Percentiles rank a stretch among this genome's conserved stretches.
Evolutionary conservation across 768 basidiomycete genomes (phyloP).

Genomic region (Psilocybe cyanescens): DNA sequence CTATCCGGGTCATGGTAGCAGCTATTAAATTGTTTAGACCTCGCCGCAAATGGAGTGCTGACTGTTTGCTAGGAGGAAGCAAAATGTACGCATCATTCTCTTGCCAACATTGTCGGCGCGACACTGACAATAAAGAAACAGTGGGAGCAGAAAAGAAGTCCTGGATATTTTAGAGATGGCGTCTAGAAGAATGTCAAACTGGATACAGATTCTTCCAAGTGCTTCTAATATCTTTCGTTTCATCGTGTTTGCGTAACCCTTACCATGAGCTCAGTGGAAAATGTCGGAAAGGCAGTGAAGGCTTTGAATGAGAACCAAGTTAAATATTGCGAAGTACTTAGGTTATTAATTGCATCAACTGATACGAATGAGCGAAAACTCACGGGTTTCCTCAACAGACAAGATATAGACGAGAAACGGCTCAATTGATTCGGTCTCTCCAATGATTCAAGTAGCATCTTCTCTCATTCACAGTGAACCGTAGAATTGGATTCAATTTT

Average conservation of each 20-base stretch:
- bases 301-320: conserved; percentile 13
- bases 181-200: conserved; percentile 14
- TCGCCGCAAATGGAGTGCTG: conserved; percentile 5
- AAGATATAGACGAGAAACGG: neutral
- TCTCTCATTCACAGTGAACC: too few relatives aligned
- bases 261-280: conserved; percentile 14
- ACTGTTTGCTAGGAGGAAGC: conserved; percentile 14
- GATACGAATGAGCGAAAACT: neutral
- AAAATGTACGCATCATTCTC: conserved; percentile 10
- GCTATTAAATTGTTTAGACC: conserved; percentile 1
- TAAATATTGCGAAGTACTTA: conserved; percentile 16
- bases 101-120: neutral
- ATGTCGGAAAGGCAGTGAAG: conserved; percentile 16
- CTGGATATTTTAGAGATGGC: conserved; percentile 16
- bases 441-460: too few relatives aligned
- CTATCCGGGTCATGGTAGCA: neutral
- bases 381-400: neutral
- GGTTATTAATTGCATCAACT: neutral
- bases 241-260: neutral
- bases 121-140: neutral
- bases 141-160: conserved; percentile 20
- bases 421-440: neutral
- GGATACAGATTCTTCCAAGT: conserved; percentile 17
- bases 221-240: neutral
- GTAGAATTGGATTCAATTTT: too few relatives aligned